Evolutionary conservation across 108 stramenopile species (phyloP).

Genomic region (Epithemia pelagica): DNA sequence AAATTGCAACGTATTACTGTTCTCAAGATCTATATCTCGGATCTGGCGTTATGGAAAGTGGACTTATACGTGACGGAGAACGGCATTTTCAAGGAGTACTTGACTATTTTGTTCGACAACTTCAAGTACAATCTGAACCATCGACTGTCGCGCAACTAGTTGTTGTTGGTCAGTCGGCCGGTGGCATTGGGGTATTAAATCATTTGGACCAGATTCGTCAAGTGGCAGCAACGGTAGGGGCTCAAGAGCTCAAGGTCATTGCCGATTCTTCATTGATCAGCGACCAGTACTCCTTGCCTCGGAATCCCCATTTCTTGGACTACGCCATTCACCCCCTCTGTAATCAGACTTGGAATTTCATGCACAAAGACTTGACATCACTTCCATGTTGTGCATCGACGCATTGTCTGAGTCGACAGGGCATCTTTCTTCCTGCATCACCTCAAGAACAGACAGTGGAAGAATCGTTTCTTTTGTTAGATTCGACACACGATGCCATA

Average conservation of each 20-base stretch:
- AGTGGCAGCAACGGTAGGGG: not conserved
- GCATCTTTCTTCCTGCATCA: not conserved
- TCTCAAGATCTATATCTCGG: constrained; percentile 4
- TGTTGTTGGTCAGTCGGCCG: not conserved
- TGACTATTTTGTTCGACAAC: not conserved
- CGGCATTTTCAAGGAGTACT: not conserved
- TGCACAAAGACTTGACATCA: not conserved
- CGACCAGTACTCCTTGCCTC: not conserved
- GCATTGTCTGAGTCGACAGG: not conserved
- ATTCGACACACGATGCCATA: not conserved
- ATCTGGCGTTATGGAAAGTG: not conserved
- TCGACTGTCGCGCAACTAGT: not conserved
- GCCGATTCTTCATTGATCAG: not conserved
- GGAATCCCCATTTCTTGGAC: not conserved
- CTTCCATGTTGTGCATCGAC: constrained; percentile 1
- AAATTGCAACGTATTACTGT: not conserved
- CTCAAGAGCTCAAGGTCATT: constrained; percentile 3
- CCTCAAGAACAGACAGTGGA: not conserved
- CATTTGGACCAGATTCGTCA: not conserved
- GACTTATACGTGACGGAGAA: constrained; percentile 1
- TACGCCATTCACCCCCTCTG: not conserved
- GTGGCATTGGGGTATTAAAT: not conserved
- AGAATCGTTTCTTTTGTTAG: not conserved
- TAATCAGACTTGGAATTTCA: no score
- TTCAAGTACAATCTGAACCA: not conserved